These are phyloP conservation scores for Cylindrotheca closterium DNA, from an alignment of 108 stramenopile species.

Conservation along the genomic window DNA sequence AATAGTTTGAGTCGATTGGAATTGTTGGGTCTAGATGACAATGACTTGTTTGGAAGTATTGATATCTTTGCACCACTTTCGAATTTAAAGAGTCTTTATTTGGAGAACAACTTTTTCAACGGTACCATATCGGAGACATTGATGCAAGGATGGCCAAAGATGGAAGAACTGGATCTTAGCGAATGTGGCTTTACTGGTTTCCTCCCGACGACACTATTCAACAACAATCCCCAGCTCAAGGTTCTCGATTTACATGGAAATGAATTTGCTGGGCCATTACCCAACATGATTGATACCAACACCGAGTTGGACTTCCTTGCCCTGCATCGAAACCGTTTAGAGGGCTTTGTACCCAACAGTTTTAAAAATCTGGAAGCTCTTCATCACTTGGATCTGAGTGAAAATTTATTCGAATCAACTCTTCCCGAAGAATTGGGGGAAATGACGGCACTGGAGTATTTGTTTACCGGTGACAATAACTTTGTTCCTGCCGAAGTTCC, in stretches of 20 bases:
- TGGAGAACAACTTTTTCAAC: constrained; percentile 13
- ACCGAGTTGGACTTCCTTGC: constrained; percentile 31
- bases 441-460: constrained; percentile 15
- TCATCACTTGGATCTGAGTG: constrained; percentile 17
- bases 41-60: constrained; percentile 7
- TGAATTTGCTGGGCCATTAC: constrained; percentile 21
- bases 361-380: constrained; percentile 4
- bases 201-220: constrained; percentile 17
- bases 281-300: constrained; percentile 11
- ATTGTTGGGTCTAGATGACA: constrained; percentile 19
- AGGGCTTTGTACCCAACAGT: constrained; percentile 18
- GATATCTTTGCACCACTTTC: constrained; percentile 2
- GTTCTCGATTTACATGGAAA: constrained; percentile 20
- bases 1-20: constrained; percentile 21
- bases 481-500: constrained; percentile 12
- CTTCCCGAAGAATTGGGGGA: constrained; percentile 12
- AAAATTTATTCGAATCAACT: constrained; percentile 10
- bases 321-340: constrained; percentile 22
- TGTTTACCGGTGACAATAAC: constrained; percentile 24
- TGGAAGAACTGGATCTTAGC: constrained; percentile 15
- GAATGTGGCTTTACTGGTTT: constrained; percentile 9
- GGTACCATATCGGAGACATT: constrained; percentile 8
- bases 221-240: not conserved
- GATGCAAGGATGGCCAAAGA: constrained; percentile 3
- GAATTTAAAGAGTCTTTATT: constrained; percentile 10